Percentiles rank a stretch among this genome's conserved stretches.
Conservation (phyloP, 257 asterid genomes). For the Capsicum baccatum region DNA sequence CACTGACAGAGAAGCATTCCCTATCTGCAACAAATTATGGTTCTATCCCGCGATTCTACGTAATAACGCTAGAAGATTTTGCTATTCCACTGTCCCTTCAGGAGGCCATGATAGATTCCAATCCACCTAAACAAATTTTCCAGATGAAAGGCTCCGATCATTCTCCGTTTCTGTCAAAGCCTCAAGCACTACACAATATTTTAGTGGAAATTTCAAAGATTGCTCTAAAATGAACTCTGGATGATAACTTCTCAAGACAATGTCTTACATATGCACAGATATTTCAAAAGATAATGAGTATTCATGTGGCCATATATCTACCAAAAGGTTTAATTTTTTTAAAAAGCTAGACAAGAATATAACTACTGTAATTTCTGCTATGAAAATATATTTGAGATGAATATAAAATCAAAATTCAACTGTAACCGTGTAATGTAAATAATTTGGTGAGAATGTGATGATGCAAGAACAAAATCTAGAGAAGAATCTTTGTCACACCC, state of each 20-base stretch:
- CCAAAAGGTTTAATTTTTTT: too few species aligned
- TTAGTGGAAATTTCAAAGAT: conserved; percentile 43
- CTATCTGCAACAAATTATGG: conserved; percentile 52
- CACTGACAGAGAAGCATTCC: conserved; percentile 46
- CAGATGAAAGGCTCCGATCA: conserved; percentile 57
- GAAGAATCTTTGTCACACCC: too few species aligned
- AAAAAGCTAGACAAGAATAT: too few species aligned
- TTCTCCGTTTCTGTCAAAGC: conserved; percentile 59
- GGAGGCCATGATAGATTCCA: conserved; percentile 50
- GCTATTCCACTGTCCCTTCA: conserved; percentile 46
- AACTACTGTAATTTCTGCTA: too few species aligned
- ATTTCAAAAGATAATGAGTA: too few species aligned
- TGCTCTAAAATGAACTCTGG: neutral
- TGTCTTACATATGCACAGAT: neutral
- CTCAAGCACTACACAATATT: conserved; percentile 52
- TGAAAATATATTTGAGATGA: too few species aligned
- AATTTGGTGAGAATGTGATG: too few species aligned
- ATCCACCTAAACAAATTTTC: conserved; percentile 48
- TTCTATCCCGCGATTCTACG: conserved; percentile 47
- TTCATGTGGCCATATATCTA: too few species aligned
- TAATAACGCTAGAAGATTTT: conserved; percentile 50
- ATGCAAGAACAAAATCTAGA: too few species aligned
- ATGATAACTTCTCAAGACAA: neutral
- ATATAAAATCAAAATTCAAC: too few species aligned
- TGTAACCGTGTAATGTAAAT: too few species aligned